Evolutionary conservation across 441 rosid species (phyloP).

Genomic region (Gossypium gossypioides): DNA sequence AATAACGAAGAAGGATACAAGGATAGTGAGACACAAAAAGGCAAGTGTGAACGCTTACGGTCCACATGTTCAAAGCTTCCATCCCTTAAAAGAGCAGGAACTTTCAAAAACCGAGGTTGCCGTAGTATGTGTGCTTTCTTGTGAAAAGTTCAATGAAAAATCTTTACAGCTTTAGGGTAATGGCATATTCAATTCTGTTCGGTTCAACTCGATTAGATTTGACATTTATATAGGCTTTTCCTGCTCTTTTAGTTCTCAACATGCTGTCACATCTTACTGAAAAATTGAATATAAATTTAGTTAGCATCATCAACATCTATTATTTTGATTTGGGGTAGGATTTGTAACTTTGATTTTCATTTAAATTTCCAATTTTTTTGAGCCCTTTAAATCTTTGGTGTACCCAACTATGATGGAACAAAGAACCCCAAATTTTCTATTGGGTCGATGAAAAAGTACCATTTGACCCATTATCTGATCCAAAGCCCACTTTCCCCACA

Average conservation of each 20-base stretch:
- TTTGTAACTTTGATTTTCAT: background rate
- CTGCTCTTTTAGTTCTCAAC: background rate
- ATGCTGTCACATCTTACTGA: background rate
- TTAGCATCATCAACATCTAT: background rate
- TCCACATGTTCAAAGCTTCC: background rate
- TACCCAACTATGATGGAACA: background rate
- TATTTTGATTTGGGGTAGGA: background rate
- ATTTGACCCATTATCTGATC: background rate
- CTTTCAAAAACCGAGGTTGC: constrained; percentile 10
- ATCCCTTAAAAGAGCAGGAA: constrained; percentile 16
- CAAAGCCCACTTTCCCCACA: background rate
- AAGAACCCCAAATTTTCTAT: background rate
- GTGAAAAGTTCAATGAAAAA: constrained; percentile 23
- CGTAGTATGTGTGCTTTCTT: constrained; percentile 18
- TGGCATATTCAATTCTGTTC: background rate
- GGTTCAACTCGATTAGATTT: background rate
- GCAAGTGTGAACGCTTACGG: constrained; percentile 15
- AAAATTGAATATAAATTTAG: background rate
- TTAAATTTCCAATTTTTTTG: background rate
- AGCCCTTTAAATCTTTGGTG: background rate
- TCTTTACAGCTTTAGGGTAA: constrained; percentile 26
- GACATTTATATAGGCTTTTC: background rate
- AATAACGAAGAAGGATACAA: constrained; percentile 21
- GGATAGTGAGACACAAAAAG: background rate
- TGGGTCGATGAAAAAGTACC: background rate